phyloP scores from a whole-genome alignment of 1,139 yeast species.

The Kluyveromyces sp. region DNA sequence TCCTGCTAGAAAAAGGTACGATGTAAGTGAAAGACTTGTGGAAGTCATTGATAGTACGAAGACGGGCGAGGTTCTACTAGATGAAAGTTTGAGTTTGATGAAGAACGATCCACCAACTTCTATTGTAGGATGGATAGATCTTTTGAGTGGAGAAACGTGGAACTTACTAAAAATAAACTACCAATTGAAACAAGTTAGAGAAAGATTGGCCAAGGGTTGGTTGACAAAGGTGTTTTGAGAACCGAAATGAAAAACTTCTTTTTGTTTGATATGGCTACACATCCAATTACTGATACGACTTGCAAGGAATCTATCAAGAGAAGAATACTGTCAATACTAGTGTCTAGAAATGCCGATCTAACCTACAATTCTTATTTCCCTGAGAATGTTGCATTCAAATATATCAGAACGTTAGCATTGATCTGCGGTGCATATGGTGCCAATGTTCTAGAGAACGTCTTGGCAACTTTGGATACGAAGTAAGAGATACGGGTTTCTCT shows the following conservation, averaged over 20 bases:
- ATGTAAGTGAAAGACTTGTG: conserved; percentile 75
- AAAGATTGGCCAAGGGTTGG: conserved; percentile 89
- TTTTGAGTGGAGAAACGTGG: conserved; percentile 96
- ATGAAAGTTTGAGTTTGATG: conserved; percentile 88
- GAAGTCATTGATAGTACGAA: conserved; percentile 80
- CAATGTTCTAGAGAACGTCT: conserved; percentile 87
- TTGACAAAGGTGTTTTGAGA: conserved; percentile 93
- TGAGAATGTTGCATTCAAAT: conserved; percentile 56
- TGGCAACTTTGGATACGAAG: conserved; percentile 76
- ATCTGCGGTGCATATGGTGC: conserved; percentile 93
- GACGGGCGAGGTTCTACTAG: conserved; percentile 92
- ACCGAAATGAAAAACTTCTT: conserved; percentile 94
- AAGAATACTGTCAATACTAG: conserved; percentile 62
- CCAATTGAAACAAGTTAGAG: conserved; percentile 95
- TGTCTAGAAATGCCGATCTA: conserved; percentile 54
- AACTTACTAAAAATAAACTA: conserved; percentile 87
- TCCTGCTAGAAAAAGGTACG: conserved; percentile 86
- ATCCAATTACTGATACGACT: conserved; percentile 83
- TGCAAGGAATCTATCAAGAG: conserved; percentile 73
- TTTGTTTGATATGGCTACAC: conserved; percentile 96
- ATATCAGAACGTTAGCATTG: conserved; percentile 71
- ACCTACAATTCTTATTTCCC: conserved; percentile 56
- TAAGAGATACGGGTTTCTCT: conserved; percentile 86
- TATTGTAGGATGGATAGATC: conserved; percentile 89
- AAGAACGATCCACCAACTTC: conserved; percentile 73